These are phyloP conservation scores for Limonium bicolor DNA, from an alignment of 148 eudicot genomes.

Conservation along the genomic window DNA sequence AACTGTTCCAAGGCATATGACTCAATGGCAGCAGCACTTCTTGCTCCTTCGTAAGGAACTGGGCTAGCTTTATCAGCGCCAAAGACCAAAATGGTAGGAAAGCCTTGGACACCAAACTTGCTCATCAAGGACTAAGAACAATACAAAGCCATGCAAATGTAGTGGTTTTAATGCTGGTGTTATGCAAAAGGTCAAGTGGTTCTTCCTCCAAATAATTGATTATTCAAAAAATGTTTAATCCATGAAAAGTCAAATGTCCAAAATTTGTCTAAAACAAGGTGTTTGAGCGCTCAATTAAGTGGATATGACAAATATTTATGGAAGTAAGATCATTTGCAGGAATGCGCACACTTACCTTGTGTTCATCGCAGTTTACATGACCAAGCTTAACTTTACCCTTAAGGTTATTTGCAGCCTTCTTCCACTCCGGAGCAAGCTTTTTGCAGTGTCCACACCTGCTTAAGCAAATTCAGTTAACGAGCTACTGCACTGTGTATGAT, in stretches of 20 bases:
- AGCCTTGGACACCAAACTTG: slow-evolving; percentile 84
- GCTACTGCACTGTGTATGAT: no score
- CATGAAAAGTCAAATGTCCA: no score
- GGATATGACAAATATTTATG: not conserved
- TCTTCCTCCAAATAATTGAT: no score
- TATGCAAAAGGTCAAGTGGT: no score
- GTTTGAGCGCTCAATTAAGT: not conserved
- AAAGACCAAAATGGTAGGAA: slow-evolving; percentile 83
- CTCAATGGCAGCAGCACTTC: slow-evolving; percentile 80
- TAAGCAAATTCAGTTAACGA: no score
- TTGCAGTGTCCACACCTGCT: slow-evolving; percentile 98
- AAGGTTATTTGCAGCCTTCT: slow-evolving; percentile 77
- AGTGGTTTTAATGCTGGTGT: no score
- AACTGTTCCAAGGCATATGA: slow-evolving; percentile 76
- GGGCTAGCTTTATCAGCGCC: slow-evolving; percentile 95
- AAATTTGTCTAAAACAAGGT: no score
- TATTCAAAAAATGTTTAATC: no score
- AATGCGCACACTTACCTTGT: slow-evolving; percentile 90
- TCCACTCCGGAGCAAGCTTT: slow-evolving; percentile 99
- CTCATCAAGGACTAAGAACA: slow-evolving; percentile 84
- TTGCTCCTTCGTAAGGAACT: slow-evolving; percentile 67
- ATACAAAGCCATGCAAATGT: no score
- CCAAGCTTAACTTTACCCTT: slow-evolving; percentile 92
- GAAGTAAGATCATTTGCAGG: no score
- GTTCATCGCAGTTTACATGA: slow-evolving; percentile 87